phyloP scores from a whole-genome alignment of 306 rosid species.

The Malus sylvestris region DNA sequence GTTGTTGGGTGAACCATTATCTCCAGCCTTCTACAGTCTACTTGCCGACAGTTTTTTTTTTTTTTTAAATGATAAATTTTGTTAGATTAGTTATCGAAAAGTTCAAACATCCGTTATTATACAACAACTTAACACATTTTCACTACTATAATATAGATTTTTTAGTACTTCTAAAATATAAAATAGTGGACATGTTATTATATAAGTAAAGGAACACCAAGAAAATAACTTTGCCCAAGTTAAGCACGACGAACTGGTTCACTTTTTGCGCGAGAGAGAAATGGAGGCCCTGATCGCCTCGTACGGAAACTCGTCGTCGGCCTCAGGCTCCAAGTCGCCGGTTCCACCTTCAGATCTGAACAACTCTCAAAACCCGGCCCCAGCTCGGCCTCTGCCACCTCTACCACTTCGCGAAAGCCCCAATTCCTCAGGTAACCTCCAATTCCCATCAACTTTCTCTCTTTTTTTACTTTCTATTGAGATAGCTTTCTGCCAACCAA shows the following conservation, averaged over 20 bases:
- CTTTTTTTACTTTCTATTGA: background rate
- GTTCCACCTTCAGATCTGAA: slow-evolving; percentile 13
- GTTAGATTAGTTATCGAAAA: fast-evolving
- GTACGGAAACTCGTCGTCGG: slow-evolving; percentile 65
- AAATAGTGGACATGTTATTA: fast-evolving
- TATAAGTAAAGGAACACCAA: too few relatives aligned
- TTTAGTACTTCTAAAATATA: too few relatives aligned
- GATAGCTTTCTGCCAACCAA: background rate
- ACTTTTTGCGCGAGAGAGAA: background rate
- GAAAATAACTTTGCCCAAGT: too few relatives aligned
- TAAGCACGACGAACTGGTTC: background rate
- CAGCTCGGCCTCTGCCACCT: slow-evolving; percentile 60
- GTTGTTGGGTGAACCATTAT: too few relatives aligned
- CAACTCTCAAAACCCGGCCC: background rate
- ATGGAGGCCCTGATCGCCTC: slow-evolving; percentile 75
- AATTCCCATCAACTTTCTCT: background rate
- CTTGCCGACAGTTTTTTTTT: too few relatives aligned
- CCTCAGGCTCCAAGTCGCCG: slow-evolving; percentile 42
- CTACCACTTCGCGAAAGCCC: slow-evolving; percentile 50
- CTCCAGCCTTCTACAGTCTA: too few relatives aligned
- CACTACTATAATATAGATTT: fast-evolving
- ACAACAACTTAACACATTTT: too few relatives aligned
- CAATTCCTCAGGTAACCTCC: slow-evolving; percentile 37
- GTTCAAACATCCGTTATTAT: too few relatives aligned
- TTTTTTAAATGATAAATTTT: too few relatives aligned